Evolutionary conservation across 495 filamentous ascomycete species (phyloP).

Genomic region (Penicillium arizonense): DNA sequence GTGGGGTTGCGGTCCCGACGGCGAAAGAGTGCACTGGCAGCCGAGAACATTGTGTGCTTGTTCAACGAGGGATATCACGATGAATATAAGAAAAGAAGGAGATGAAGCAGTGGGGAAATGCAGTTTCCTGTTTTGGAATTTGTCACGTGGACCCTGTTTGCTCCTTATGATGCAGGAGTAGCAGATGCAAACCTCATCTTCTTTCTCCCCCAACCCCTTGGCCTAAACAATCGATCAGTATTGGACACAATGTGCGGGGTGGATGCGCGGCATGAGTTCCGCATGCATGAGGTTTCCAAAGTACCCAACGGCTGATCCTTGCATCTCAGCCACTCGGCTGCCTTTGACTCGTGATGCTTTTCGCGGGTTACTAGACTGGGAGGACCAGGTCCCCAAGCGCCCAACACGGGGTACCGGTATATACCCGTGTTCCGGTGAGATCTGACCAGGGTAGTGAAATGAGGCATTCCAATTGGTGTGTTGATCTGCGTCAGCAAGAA

Average conservation of each 20-base stretch:
- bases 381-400: background rate
- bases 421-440: background rate
- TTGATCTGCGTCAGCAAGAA: conserved; percentile 1
- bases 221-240: background rate
- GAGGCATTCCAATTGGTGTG: background rate
- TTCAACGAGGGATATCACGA: background rate
- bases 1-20: conserved; percentile 22
- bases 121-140: conserved; percentile 18
- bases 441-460: background rate
- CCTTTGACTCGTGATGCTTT: background rate
- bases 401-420: background rate
- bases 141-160: conserved; percentile 19
- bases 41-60: conserved; percentile 18
- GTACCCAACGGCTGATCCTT: background rate
- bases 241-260: conserved; percentile 1
- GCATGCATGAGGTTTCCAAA: background rate
- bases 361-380: background rate
- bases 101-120: background rate
- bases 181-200: conserved; percentile 12
- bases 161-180: conserved; percentile 1
- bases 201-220: background rate
- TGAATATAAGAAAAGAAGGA: conserved; percentile 3
- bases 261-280: conserved; percentile 5
- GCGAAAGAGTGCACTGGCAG: conserved; percentile 18
- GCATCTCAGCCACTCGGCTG: background rate